Base-by-base conservation (phyloP, 2,329 filamentous ascomycete genomes). In the Sordariomycetes sp. region DNA sequence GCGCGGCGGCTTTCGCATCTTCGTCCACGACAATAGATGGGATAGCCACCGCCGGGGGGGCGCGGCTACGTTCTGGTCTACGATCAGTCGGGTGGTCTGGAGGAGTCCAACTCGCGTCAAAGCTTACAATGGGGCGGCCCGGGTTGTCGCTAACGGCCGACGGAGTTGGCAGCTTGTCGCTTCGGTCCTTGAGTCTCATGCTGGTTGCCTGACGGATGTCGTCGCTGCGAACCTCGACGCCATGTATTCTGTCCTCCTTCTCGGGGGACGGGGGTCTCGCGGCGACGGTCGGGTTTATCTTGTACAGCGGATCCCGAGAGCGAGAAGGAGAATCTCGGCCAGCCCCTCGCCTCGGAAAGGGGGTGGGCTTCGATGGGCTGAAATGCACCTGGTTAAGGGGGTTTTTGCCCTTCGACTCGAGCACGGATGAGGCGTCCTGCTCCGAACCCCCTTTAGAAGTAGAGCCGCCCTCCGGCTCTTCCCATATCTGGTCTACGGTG, bases 51-150 rank as follows among this genome's bases (percentile, higher is more conserved):
- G 51, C 51, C 25, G 13, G 24, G 51, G 24, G 12, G 10, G 17
- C 28, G 51, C 51, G 12, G n/a, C 28, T n/a, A 34, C 24, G 28
- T 56, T 78, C 70, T 74, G 70, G 68, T 65, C 63, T 87, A 74
- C 81, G 72, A 82, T 90, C 86, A 78, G 87, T 78, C 71, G 76
- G 76, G 76, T 80, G 76, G 68, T 87, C 84, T 68, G 80, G 81
- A 67, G 84, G 80, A 76, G 84, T 87, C 85, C 89, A 96, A 68
- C 86, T 81, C 66, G 81, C 81, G 72, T 95, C 82, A 78, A 97
- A 97, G 79, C 92, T 97, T 78, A 97, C 92, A 76, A 97, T 97
- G 61, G 92, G 92, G 68, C 92, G 84, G 64, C 90, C 90, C 64
- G 88, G 87, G 67, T 81, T 87, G 74, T 96, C 87, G 74, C 90